phyloP scores from a whole-genome alignment of 2,329 filamentous ascomycete species.

The Westerdykella aurantiaca region DNA sequence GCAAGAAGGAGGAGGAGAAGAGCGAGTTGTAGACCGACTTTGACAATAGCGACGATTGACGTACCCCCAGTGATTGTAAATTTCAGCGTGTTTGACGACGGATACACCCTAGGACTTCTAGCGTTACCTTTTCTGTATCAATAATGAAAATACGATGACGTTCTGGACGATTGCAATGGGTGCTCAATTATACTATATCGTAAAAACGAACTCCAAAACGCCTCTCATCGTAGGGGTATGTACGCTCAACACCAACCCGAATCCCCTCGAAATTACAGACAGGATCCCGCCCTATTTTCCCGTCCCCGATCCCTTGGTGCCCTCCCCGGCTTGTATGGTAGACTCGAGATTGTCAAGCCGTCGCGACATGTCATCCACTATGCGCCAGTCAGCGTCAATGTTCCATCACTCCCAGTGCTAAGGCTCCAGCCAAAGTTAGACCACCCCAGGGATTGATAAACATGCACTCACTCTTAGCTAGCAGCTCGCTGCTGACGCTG shows the following conservation, averaged over 20 bases:
- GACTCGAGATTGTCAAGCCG: slow-evolving; percentile 78
- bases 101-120: no score
- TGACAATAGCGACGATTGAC: not conserved
- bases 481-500: slow-evolving; percentile 76
- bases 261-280: no score
- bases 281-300: slow-evolving; percentile 12
- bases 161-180: no score
- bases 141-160: no score
- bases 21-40: slow-evolving; percentile 59
- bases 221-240: no score
- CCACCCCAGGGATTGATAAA: no score
- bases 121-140: no score
- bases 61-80: no score
- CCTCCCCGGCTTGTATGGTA: slow-evolving; percentile 56
- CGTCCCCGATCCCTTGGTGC: slow-evolving; percentile 24
- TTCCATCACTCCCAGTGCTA: not conserved
- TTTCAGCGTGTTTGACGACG: no score
- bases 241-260: no score
- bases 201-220: no score
- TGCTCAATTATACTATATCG: no score
- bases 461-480: slow-evolving; percentile 68
- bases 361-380: slow-evolving; percentile 92
- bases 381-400: not conserved
- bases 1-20: slow-evolving; percentile 52
- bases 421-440: not conserved